A percentile compares a stretch with the other conserved stretches of the same genome.
Evolutionary conservation across 169 alveolate species (phyloP).

Genomic region (Eimeria praecox): DNA sequence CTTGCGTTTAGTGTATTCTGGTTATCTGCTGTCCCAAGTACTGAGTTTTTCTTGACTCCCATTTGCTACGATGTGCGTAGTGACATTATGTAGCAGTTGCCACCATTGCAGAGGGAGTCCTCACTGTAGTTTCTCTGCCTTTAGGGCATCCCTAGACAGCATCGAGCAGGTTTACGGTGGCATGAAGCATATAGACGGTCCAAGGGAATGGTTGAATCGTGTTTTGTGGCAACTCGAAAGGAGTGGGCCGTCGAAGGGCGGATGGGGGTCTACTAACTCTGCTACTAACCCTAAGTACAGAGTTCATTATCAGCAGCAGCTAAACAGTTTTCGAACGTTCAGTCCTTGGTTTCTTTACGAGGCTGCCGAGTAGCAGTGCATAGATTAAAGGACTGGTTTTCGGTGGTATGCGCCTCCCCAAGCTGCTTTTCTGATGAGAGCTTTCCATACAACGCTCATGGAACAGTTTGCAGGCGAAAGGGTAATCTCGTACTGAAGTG

Average conservation of each 20-base stretch:
- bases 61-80: neutral
- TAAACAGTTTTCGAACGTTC: neutral
- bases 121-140: neutral
- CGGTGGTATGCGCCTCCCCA: neutral
- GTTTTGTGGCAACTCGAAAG: neutral
- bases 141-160: neutral
- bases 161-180: neutral
- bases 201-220: neutral
- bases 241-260: neutral
- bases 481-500: neutral
- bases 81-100: neutral
- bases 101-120: neutral
- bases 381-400: neutral
- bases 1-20: neutral
- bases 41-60: neutral
- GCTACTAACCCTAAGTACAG: neutral
- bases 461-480: neutral
- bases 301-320: neutral
- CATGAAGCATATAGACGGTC: neutral
- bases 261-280: neutral
- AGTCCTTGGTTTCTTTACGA: neutral
- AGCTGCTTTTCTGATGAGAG: neutral
- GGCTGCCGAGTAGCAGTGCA: neutral
- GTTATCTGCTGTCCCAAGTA: neutral
- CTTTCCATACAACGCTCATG: neutral